Base-by-base conservation (phyloP, 441 rosid species). In the Aleurites moluccanus region DNA sequence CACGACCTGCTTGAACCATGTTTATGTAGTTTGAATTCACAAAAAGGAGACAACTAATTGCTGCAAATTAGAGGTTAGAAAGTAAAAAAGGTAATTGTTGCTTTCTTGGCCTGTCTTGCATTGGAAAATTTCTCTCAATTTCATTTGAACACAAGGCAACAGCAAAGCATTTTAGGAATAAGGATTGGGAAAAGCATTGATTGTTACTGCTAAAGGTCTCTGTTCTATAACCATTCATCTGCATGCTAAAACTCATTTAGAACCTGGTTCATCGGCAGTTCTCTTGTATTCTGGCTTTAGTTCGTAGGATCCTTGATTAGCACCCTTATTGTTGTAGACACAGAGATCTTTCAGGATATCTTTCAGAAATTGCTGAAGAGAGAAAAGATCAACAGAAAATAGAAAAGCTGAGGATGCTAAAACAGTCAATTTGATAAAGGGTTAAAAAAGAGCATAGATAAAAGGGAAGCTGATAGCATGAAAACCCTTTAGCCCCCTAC, bases 231-330 rank as follows among this genome's bases (percentile, higher is more conserved):
- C 55, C 33, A n/a, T 16, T 75, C 42, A 61, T 16, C 42, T 28
- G 23, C 62, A 68, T 10, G 21, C 53, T 40, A 35, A 35, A 72
- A 67, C 64, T 74, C 81, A 77, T 68, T 70, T 21, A 28, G 74
- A 64, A 63, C 74, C 64, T 68, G 72, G 59, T 47, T 91, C 92
- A 75, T 90, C 93, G 3, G 69, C 83, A 23, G 92, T 80, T 82
- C 85, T 89, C 88, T 87, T 94, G 81, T 94, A 92, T 77, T 92
- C 97, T 30, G 97, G 94, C 88, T 94, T 94, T 47, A 94, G 93
- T 90, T 94, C 96, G 11, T 94, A 94, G 1, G 98, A 90, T 73
- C 98, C 98, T 80, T 91, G 98, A 85, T 94, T 91, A 8, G 89
- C 81, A 68, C 98, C 98, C 77, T 96, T 91, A 83, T 91, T 94